Evolutionary conservation across 371 early-diverging fungal genomes (phyloP), one percentile per base, ranked within the genome.

Genomic region (Caulochytrium protostelioides): DNA sequence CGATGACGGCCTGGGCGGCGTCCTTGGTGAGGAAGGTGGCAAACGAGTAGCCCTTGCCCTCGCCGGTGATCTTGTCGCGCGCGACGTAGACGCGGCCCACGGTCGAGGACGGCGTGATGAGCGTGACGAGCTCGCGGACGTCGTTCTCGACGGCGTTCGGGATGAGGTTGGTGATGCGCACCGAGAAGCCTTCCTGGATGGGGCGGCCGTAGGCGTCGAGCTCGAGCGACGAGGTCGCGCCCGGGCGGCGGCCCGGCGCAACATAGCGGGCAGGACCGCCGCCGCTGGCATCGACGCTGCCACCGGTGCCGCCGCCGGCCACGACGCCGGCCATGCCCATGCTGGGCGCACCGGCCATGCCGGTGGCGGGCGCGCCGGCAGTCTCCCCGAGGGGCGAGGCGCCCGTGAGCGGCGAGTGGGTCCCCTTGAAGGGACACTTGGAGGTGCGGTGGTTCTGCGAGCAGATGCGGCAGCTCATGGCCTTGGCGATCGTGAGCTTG

Each of bases 381-480:
- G n/a, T n/a, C n/a, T n/a, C n/a, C n/a, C n/a, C n/a, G n/a, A n/a
- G n/a, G n/a, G n/a, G n/a, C n/a, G n/a, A n/a, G n/a, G n/a, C n/a
- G n/a, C n/a, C n/a, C n/a, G n/a, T n/a, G n/a, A 74, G 44, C 8
- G 79, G 78, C 37, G 67, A 70, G 50, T 83, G 59, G 3, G 85
- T 78, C 52, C 86, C 86, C 64, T 91, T 94, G 76, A 83, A 90
- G 33, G 95, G 95, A 71, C 95, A 94, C 57, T 82, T 83, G 41
- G 75, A 61, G 20, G 95, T 91, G 58, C 77, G 89, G 66, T 94
- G 95, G 39, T 80, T 83, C 41, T 89, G 87, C 47, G 85, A 83
- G 66, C 95, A 94, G 39, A 78, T 74, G 63, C 95, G 83, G 65
- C 95, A 94, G 34, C 71, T 62, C 60, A 94, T 90, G 20, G 53